A percentile compares a stretch with the other conserved stretches of the same genome.
Evolutionary conservation across 768 basidiomycete genomes (phyloP).

Genomic region (Amanita subjunquillea): DNA sequence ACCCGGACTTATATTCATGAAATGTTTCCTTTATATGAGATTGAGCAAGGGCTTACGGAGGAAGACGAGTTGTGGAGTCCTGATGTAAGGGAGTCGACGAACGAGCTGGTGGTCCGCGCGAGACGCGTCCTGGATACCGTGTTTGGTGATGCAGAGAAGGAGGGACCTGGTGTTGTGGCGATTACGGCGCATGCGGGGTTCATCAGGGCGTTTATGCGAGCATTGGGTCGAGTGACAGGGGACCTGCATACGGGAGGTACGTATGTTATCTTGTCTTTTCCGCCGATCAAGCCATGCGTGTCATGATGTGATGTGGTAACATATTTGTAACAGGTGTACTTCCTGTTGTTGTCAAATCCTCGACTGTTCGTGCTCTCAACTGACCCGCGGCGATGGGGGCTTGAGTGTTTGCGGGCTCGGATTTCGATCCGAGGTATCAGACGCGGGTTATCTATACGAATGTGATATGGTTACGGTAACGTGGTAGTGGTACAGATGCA

Average conservation of each 20-base stretch:
- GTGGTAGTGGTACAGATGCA: too few relatives aligned
- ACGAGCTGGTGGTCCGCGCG: slow-evolving; percentile 37
- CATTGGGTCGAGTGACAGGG: slow-evolving; percentile 34
- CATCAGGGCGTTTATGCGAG: slow-evolving; percentile 43
- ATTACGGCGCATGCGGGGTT: slow-evolving; percentile 60
- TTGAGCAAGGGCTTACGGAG: slow-evolving; percentile 53
- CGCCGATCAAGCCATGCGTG: neutral
- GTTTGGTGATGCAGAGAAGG: slow-evolving; percentile 32
- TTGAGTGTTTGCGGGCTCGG: too few relatives aligned
- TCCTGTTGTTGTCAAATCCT: slow-evolving; percentile 14
- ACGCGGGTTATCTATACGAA: too few relatives aligned
- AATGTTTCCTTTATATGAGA: slow-evolving; percentile 39
- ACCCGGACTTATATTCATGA: slow-evolving; percentile 34
- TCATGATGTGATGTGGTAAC: neutral
- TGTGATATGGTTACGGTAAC: too few relatives aligned
- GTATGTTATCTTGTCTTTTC: slow-evolving; percentile 10
- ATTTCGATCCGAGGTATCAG: too few relatives aligned
- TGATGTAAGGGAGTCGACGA: slow-evolving; percentile 40
- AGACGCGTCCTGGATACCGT: slow-evolving; percentile 41
- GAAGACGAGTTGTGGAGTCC: slow-evolving; percentile 52
- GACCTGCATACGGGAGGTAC: slow-evolving; percentile 54
- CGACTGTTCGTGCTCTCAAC: neutral
- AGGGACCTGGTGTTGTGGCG: slow-evolving; percentile 40
- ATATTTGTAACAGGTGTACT: slow-evolving; percentile 11
- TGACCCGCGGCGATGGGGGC: neutral